phyloP scores from a whole-genome alignment of 1,284 basidiomycete species.

The Phellopilus nigrolimitatus region DNA sequence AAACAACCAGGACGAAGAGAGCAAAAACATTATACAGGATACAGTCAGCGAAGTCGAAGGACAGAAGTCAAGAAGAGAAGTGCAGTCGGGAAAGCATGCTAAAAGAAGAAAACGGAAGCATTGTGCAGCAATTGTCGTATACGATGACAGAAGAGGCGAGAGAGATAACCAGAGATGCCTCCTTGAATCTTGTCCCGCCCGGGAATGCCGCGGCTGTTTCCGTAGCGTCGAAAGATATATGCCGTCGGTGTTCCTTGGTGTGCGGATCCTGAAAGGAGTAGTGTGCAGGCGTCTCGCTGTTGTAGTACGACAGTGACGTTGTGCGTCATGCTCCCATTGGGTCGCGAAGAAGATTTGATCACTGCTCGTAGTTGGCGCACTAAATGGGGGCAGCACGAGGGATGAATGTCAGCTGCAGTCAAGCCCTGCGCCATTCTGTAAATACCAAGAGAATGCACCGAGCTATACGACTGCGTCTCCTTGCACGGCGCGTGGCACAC shows the following conservation, averaged over 20 bases:
- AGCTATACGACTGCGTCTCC: too few relatives aligned
- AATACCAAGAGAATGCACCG: too few relatives aligned
- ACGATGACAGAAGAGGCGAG: neutral
- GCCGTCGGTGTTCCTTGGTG: constrained; percentile 5
- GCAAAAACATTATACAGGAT: neutral
- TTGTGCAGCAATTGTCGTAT: neutral
- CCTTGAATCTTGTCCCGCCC: constrained; percentile 19
- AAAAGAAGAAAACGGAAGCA: neutral
- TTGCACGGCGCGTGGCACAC: too few relatives aligned
- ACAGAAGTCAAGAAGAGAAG: neutral
- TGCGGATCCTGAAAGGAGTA: neutral
- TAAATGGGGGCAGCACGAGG: too few relatives aligned
- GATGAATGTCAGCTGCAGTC: too few relatives aligned
- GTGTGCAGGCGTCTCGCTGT: neutral
- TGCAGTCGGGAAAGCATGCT: neutral
- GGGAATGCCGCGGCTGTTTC: constrained; percentile 15
- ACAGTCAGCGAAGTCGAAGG: neutral
- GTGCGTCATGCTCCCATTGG: too few relatives aligned
- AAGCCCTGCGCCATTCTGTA: too few relatives aligned
- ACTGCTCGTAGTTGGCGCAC: too few relatives aligned
- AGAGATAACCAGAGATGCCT: too few relatives aligned
- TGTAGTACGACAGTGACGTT: too few relatives aligned
- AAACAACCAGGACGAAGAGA: neutral
- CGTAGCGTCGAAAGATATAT: constrained; percentile 13
- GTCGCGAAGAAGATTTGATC: too few relatives aligned